phyloP scores from a whole-genome alignment of 176 grass and related monocot genomes.

The Echinochloa phyllopogon region DNA sequence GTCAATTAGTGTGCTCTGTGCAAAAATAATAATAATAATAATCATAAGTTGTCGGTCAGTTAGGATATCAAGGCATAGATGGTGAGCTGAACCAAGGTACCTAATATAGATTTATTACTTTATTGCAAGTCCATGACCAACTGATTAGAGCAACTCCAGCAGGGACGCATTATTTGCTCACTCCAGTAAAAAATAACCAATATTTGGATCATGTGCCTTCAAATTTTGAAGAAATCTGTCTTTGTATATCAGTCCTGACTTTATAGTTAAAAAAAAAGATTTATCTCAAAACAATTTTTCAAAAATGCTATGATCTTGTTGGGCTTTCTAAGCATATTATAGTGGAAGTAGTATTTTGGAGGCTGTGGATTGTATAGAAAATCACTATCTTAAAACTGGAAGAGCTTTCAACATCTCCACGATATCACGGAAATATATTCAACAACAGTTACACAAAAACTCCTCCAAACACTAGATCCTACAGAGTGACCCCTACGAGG shows the following conservation, averaged over 20 bases:
- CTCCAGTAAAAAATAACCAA: neutral
- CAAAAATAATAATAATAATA: neutral
- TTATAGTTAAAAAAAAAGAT: neutral
- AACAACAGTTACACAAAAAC: neutral
- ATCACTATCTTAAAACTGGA: neutral
- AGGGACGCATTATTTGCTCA: neutral
- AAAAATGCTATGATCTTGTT: neutral
- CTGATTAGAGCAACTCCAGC: neutral
- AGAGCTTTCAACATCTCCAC: neutral
- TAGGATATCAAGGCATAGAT: constrained; percentile 8
- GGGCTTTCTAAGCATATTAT: neutral
- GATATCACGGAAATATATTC: neutral
- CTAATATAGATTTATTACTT: constrained; percentile 17
- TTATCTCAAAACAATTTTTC: neutral
- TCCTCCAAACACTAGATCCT: neutral
- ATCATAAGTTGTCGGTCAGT: neutral
- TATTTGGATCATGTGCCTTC: neutral
- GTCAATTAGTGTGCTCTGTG: neutral
- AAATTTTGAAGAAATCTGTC: neutral
- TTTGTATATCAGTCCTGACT: neutral
- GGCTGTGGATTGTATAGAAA: neutral
- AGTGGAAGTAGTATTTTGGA: neutral
- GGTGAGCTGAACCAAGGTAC: constrained; percentile 7
- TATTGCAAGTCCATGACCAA: constrained; percentile 24
- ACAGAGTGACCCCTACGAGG: neutral